Percentiles rank a stretch among this genome's conserved stretches.
Conservation (phyloP, 179 eudicot species). For the Carnegiea gigantea region DNA sequence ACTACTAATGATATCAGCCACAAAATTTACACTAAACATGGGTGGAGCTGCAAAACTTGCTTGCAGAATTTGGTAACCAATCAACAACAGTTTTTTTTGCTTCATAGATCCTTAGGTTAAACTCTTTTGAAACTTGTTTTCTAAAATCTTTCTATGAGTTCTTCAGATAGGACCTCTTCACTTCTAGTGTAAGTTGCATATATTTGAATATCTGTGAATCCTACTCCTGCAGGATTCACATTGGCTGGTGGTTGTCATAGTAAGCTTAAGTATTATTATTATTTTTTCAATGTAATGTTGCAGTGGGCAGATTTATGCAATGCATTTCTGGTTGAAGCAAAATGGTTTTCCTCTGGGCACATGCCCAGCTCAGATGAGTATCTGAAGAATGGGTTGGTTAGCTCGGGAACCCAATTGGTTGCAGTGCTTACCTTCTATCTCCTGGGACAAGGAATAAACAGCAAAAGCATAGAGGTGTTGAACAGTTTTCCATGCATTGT, state of each 20-base stretch:
- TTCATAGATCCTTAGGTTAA: too few species aligned
- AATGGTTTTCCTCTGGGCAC: slow-evolving; percentile 34
- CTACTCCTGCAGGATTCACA: too few species aligned
- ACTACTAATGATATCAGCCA: slow-evolving; percentile 38
- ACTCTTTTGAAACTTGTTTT: too few species aligned
- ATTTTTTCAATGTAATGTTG: not conserved
- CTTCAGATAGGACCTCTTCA: too few species aligned
- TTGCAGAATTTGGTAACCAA: slow-evolving; percentile 29
- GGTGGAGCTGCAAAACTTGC: slow-evolving; percentile 24
- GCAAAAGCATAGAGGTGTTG: not conserved
- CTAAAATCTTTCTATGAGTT: not conserved
- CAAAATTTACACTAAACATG: slow-evolving; percentile 30
- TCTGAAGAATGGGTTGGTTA: slow-evolving; percentile 32
- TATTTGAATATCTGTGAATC: too few species aligned
- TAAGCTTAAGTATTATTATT: too few species aligned
- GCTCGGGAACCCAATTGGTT: slow-evolving; percentile 23
- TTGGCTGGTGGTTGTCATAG: too few species aligned
- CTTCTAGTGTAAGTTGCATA: too few species aligned
- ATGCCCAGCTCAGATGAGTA: slow-evolving; percentile 40
- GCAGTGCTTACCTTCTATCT: slow-evolving; percentile 25
- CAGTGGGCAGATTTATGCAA: slow-evolving; percentile 48
- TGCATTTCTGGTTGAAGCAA: slow-evolving; percentile 37
- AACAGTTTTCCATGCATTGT: slow-evolving; percentile 14
- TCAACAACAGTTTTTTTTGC: too few species aligned
- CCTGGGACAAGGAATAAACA: slow-evolving; percentile 21